Evolutionary conservation across 352 stramenopile species (phyloP), one percentile per base, ranked within the genome.

Genomic region (Globisporangium perplexum): DNA sequence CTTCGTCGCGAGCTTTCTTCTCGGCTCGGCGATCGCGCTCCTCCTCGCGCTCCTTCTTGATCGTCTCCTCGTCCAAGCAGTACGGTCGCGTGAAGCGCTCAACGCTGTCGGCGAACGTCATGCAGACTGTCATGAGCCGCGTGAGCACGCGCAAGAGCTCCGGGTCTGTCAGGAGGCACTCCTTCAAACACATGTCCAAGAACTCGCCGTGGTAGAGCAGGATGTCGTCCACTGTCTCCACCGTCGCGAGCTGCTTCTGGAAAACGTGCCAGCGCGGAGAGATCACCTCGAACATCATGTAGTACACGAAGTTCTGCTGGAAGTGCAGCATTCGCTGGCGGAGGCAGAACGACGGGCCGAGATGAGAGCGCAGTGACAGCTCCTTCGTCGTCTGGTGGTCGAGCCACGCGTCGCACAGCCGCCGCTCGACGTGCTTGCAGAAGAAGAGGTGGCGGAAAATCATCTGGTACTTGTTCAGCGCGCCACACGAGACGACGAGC

Each of bases 401-500:
- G 24, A 93, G 68, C 97, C 97, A 99, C 11, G 95, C 86, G 50
- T 91, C 81, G 54, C 97, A 96, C 4, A 99, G 83, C 31, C 91
- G 78, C 12, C 95, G 87, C 72, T 99, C 96, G 5, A 99, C 96
- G 69, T 99, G 95, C 71, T 99, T 99, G 62, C 90, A 97, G 66
- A 99, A 99, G 72, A 99, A 99, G 3, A 99, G 73, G 53, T 99
- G 96, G 0, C 97, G 91, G 62, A 99, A 99, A 18, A 99, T 84
- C 67, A 99, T 93, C 69, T 99, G 96, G 66, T 99, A 99, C 71
- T 98, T 99, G 18, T 84, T 93, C 46, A 99, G 65, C 8, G 86
- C 84, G 1, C 89, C 83, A 33, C 86, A 85, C 0, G 95, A 99
- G 12, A 99, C 83, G 4, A 99, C 84, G n/a, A 99, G 78, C 10